phyloP scores from a whole-genome alignment of 2,329 filamentous ascomycete species.

The Aciculosporium take region DNA sequence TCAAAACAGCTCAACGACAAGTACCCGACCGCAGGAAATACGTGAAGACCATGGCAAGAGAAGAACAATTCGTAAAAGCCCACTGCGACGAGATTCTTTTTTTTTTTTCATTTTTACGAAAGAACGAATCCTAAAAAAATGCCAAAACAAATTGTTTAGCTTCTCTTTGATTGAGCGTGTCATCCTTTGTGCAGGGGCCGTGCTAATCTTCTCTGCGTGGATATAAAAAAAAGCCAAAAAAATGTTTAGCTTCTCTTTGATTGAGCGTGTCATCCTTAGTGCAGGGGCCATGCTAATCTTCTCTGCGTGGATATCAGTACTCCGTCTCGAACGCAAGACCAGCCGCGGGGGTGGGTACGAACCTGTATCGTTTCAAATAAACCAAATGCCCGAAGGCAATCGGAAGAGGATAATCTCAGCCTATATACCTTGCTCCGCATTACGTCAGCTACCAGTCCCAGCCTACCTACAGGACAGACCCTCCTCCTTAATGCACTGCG shows the following conservation, averaged over 20 bases:
- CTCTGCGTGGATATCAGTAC: conserved; percentile 14
- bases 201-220: conserved; percentile 50
- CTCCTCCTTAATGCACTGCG: too few species aligned
- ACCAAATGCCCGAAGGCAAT: conserved; percentile 7
- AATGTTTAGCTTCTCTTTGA: conserved; percentile 8
- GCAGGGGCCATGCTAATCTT: conserved; percentile 72
- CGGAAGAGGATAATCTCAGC: rapidly evolving
- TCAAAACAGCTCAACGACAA: too few species aligned
- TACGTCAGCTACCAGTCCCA: too few species aligned
- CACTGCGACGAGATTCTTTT: too few species aligned
- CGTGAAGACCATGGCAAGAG: too few species aligned
- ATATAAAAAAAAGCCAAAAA: conserved; percentile 4
- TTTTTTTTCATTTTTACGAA: too few species aligned
- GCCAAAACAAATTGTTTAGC: conserved; percentile 7
- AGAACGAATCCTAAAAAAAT: too few species aligned
- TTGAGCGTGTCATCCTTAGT: conserved; percentile 58
- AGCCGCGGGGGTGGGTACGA: background rate
- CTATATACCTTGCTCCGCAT: background rate
- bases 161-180: conserved; percentile 9
- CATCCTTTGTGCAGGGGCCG: conserved; percentile 84
- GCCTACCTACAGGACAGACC: too few species aligned
- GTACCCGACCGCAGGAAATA: too few species aligned
- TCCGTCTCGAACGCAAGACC: background rate
- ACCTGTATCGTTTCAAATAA: conserved; percentile 8
- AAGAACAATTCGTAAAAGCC: too few species aligned